A percentile compares a stretch with the other conserved stretches of the same genome.
Conservation (phyloP, 139 green algal genomes). For the Chlorella sp. region DNA sequence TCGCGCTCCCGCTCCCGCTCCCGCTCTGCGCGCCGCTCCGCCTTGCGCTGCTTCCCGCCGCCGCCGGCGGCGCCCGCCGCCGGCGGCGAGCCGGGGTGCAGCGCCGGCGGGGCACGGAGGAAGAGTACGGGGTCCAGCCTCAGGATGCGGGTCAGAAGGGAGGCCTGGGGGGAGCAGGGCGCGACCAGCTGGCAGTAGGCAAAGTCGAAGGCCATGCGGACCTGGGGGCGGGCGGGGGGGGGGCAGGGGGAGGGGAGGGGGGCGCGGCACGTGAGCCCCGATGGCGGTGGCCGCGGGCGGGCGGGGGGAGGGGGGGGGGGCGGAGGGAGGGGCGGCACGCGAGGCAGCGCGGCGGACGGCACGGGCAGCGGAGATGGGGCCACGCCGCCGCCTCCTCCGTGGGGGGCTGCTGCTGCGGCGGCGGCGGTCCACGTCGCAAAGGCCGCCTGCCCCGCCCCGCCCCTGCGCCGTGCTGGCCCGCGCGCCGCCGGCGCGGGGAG, state of each 20-base stretch:
- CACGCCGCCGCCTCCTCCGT: no score
- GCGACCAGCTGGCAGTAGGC: slow-evolving; percentile 56
- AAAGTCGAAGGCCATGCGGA: slow-evolving; percentile 63
- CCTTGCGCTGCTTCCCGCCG: neutral
- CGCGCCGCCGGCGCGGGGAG: no score
- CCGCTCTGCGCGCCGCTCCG: neutral
- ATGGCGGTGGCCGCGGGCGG: no score
- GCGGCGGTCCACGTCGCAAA: no score
- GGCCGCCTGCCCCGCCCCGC: no score
- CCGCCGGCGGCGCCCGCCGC: neutral
- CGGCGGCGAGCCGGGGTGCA: neutral
- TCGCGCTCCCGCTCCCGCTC: neutral
- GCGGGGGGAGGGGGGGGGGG: no score
- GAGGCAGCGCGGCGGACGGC: no score
- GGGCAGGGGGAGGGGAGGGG: neutral
- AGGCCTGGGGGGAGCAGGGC: slow-evolving; percentile 29
- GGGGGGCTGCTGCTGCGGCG: no score
- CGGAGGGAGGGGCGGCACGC: no score
- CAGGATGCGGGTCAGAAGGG: slow-evolving; percentile 63
- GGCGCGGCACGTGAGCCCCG: no score
- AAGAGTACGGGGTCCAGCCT: slow-evolving; percentile 54
- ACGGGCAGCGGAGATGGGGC: no score
- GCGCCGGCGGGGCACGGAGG: slow-evolving; percentile 5
- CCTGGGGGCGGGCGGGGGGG: neutral
- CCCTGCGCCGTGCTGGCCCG: no score